Conservation (phyloP, 495 filamentous ascomycete species). For the Apodospora peruviana region DNA sequence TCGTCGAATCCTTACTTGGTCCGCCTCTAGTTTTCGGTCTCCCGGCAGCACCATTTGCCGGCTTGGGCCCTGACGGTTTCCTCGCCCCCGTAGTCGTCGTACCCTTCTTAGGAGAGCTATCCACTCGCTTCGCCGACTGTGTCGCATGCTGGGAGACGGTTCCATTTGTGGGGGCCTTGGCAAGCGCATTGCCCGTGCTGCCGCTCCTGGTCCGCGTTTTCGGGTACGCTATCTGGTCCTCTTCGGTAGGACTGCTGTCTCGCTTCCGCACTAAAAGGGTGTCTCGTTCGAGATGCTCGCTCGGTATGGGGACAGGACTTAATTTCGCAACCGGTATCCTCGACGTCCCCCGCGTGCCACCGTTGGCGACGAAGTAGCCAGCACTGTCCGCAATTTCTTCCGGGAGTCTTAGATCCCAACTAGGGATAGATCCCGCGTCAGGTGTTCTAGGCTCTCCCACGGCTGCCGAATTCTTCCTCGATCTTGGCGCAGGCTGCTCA, state of each 20-base stretch:
- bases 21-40: constrained; percentile 61
- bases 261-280: constrained; percentile 60
- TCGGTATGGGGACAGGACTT: constrained; percentile 71
- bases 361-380: constrained; percentile 35
- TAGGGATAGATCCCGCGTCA: constrained; percentile 22
- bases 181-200: constrained; percentile 56
- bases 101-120: constrained; percentile 44
- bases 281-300: constrained; percentile 65
- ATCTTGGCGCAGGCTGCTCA: constrained; percentile 25
- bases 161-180: constrained; percentile 42
- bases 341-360: constrained; percentile 45
- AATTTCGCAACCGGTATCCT: constrained; percentile 77
- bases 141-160: constrained; percentile 3
- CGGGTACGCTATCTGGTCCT: constrained; percentile 49
- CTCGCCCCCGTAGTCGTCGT: constrained; percentile 19
- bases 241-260: constrained; percentile 53
- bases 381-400: constrained; percentile 71
- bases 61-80: constrained; percentile 39
- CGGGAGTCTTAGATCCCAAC: constrained; percentile 70
- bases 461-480: constrained; percentile 42
- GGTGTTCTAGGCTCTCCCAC: constrained; percentile 23
- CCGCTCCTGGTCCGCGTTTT: constrained; percentile 67
- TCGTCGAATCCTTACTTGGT: constrained; percentile 46
- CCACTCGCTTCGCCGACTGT: constrained; percentile 40
- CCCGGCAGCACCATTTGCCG: constrained; percentile 32